Conservation (phyloP, 1,284 basidiomycete species). For the Clitocybe nebularis region DNA sequence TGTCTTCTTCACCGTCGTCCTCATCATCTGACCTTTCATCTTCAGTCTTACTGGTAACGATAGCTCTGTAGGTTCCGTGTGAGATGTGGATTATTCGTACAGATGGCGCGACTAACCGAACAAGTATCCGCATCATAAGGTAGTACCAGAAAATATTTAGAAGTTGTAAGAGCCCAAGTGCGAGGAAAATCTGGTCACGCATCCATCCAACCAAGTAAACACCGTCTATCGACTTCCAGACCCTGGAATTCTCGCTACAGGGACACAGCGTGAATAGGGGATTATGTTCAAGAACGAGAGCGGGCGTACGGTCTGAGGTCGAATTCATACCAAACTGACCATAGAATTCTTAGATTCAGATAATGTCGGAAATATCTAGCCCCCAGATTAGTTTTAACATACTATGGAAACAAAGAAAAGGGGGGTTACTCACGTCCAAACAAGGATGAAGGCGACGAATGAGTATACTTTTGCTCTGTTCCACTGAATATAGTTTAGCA, state of each 20-base stretch:
- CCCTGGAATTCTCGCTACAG: conserved; percentile 49
- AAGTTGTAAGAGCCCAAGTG: conserved; percentile 72
- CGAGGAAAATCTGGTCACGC: conserved; percentile 76
- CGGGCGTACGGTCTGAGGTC: conserved; percentile 72
- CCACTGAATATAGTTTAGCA: conserved; percentile 81
- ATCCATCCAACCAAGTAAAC: conserved; percentile 79
- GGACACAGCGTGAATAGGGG: neutral
- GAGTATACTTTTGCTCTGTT: conserved; percentile 60
- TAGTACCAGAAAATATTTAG: conserved; percentile 93
- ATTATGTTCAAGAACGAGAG: too few species aligned
- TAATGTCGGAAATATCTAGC: conserved; percentile 93
- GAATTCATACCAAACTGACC: conserved; percentile 83
- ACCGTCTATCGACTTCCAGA: conserved; percentile 63
- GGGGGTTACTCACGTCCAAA: conserved; percentile 88
- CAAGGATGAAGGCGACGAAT: conserved; percentile 66
- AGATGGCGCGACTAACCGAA: conserved; percentile 32
- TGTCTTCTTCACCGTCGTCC: conserved; percentile 45
- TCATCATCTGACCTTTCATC: conserved; percentile 69
- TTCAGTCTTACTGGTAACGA: conserved; percentile 30
- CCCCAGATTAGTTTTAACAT: conserved; percentile 2
- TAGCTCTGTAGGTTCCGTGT: conserved; percentile 27
- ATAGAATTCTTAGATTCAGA: conserved; percentile 84
- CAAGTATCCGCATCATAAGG: conserved; percentile 70
- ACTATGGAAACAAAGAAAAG: neutral
- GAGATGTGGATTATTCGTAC: conserved; percentile 1